Evolutionary conservation across 768 basidiomycete genomes (phyloP), one percentile per base, ranked within the genome.

Genomic region (Mycena epipterygia): DNA sequence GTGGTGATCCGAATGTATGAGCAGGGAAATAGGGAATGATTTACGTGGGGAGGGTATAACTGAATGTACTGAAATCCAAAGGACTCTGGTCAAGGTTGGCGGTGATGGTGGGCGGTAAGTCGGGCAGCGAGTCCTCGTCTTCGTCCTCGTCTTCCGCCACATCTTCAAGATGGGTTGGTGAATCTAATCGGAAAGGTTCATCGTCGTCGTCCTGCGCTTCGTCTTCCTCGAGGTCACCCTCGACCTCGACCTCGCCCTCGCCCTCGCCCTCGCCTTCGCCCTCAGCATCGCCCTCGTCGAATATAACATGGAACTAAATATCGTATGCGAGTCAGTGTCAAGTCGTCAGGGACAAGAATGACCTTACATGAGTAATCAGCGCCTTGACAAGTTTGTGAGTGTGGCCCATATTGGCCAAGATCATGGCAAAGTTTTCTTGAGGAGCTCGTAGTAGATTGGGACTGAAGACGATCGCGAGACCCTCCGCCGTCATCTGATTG

Each of bases 401-500:
- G 73, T 89, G 83, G 19, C 90, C 90, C 93, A 95, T 95, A 74
- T 95, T 94, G 64, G 91, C 87, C 69, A 95, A 84, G 74, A 94
- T 92, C 80, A 92, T 85, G 14, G 87, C 89, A 79, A 94, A 92
- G 76, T 94, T 91, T 69, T 93, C 93, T 76, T 92, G 89, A 3
- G 92, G 93, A 5, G 93, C 91, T 23, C 93, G 90, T 59, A 94
- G 77, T 53, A 95, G 80, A 76, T 94, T 95, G 8, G 93, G 94
- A 70, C 93, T 93, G 80, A 95, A 95, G 21, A 95, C 94, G 60
- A 95, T 95, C 0, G 95, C 91, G 4, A 96, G 84, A 9, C 92
- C 90, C 73, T 95, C 91, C 1, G 93, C 90, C 2, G 93, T 94
- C 95, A 96, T 96, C 68, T 96, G 95, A 74, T 95, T 96, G 56